Percentiles rank a stretch among this genome's conserved stretches.
These are phyloP conservation scores for Deakozyma indianensis DNA, from an alignment of 805 yeast genomes.

Conservation along the genomic window DNA sequence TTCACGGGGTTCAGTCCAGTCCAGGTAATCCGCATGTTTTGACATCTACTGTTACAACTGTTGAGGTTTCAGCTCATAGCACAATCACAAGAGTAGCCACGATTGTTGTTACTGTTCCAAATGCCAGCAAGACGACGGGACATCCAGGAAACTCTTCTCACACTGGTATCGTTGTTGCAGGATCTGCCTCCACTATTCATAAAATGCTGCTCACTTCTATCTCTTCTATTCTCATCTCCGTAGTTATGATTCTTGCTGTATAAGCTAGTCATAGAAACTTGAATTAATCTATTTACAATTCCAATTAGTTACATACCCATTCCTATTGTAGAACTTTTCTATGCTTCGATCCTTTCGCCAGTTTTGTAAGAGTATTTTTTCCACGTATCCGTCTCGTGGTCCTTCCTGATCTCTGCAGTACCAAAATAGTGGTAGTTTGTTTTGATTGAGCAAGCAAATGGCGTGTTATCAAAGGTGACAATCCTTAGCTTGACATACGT, in stretches of 20 bases:
- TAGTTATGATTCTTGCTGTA: background rate
- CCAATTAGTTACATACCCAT: background rate
- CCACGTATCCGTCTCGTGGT: conserved; percentile 36
- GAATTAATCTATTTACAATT: background rate
- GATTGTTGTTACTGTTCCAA: background rate
- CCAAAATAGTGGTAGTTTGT: conserved; percentile 81
- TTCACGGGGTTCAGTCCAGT: too few relatives aligned
- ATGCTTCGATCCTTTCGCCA: conserved; percentile 10
- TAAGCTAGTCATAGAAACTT: background rate
- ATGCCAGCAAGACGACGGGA: too few relatives aligned
- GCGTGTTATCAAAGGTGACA: conserved; percentile 75
- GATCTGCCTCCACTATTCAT: too few relatives aligned
- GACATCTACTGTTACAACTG: background rate
- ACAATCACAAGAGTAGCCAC: background rate
- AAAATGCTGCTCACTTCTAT: too few relatives aligned
- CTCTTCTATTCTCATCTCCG: background rate
- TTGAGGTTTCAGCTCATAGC: background rate
- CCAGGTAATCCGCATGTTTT: background rate
- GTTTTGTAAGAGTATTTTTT: conserved; percentile 30
- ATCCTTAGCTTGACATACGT: conserved; percentile 69
- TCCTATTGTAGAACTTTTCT: background rate
- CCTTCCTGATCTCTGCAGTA: conserved; percentile 32
- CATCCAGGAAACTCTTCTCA: too few relatives aligned
- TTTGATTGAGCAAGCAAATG: conserved; percentile 72
- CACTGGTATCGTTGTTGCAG: too few relatives aligned